phyloP scores from a whole-genome alignment of 208 protist species.

The Phytomonas serpens region DNA sequence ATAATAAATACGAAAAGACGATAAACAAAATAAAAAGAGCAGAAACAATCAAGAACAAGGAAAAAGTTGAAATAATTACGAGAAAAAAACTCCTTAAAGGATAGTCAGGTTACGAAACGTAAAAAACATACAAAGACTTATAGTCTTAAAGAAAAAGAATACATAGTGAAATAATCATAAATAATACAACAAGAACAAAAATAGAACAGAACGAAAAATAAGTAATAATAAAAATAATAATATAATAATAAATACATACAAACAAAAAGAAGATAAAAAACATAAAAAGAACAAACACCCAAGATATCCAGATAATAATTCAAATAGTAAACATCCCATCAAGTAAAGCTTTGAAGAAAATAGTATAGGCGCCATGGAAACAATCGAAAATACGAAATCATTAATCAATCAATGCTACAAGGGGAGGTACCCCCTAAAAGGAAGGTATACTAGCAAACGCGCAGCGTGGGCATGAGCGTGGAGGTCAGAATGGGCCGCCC shows the following conservation, averaged over 20 bases:
- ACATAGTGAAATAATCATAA: background rate
- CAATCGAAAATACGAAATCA: no score
- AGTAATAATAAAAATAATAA: constrained; percentile 6
- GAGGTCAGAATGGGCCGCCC: no score
- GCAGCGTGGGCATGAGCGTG: no score
- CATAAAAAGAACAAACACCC: background rate
- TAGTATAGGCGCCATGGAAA: no score
- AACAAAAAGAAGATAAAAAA: background rate
- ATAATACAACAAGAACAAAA: background rate
- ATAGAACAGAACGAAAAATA: background rate
- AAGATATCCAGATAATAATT: no score
- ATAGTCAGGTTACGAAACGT: background rate
- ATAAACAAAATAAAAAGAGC: constrained; percentile 7
- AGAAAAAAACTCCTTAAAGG: constrained; percentile 6
- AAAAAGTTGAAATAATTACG: constrained; percentile 9
- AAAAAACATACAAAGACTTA: constrained; percentile 1
- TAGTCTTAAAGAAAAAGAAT: constrained; percentile 2
- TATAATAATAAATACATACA: background rate
- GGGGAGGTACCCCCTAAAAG: no score
- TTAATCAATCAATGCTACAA: no score
- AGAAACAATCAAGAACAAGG: constrained; percentile 10
- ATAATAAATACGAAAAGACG: constrained; percentile 10
- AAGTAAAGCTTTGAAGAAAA: no score
- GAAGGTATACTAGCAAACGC: no score
- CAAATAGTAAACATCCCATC: no score